Conservation (phyloP, 345 rosid species). For the Arabis hirsuta region DNA sequence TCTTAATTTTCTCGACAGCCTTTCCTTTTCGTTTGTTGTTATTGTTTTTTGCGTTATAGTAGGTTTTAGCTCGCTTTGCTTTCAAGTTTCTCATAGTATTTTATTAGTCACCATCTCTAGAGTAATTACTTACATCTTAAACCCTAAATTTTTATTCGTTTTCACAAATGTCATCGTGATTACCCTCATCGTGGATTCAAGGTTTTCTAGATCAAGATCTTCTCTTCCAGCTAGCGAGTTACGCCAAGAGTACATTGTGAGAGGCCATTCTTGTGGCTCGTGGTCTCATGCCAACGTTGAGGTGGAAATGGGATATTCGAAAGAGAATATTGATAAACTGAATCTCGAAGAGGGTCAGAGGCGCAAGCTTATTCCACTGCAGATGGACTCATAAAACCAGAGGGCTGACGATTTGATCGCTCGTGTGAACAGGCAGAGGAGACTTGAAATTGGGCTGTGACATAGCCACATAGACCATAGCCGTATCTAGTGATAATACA, state of each 20-base stretch:
- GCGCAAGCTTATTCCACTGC: slow-evolving; percentile 36
- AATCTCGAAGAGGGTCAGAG: slow-evolving; percentile 14
- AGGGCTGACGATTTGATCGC: slow-evolving; percentile 78
- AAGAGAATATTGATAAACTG: slow-evolving; percentile 9
- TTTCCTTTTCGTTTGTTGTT: slow-evolving; percentile 37
- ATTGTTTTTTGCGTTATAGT: slow-evolving; percentile 47
- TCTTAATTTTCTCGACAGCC: slow-evolving; percentile 39
- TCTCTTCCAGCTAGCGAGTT: slow-evolving; percentile 36
- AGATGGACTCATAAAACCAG: slow-evolving; percentile 57
- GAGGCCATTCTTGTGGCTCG: slow-evolving; percentile 33
- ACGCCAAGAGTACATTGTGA: slow-evolving; percentile 47
- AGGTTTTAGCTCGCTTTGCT: slow-evolving; percentile 49
- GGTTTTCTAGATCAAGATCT: slow-evolving; percentile 47
- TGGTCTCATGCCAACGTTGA: slow-evolving; percentile 18
- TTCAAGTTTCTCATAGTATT: slow-evolving; percentile 41
- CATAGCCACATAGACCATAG: neutral
- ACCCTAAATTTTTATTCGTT: slow-evolving; percentile 54
- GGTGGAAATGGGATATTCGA: slow-evolving; percentile 5
- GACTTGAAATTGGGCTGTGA: slow-evolving; percentile 50
- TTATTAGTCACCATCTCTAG: slow-evolving; percentile 45
- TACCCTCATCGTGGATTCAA: slow-evolving; percentile 57
- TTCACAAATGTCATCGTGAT: slow-evolving; percentile 61
- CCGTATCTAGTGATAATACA: neutral
- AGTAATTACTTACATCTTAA: slow-evolving; percentile 33
- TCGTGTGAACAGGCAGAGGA: slow-evolving; percentile 61